These are phyloP conservation scores for Apiotrichum sp. DNA, from an alignment of 1,284 basidiomycete species.

Conservation along the genomic window DNA sequence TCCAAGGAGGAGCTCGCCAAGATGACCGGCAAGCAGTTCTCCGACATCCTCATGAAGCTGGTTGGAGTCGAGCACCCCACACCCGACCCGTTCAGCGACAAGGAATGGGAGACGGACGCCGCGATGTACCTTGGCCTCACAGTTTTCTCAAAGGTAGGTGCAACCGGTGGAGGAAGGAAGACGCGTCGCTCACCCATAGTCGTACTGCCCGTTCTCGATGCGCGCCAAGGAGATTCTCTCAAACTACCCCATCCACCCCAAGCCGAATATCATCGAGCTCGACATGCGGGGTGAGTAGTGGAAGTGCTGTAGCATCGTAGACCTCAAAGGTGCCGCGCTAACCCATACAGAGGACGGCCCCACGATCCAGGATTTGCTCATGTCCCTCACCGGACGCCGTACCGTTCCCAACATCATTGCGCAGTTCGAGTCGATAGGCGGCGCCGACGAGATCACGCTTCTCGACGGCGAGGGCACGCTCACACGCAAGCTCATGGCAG, in stretches of 20 bases:
- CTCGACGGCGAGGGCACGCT: slow-evolving; percentile 44
- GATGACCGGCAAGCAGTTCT: slow-evolving; percentile 28
- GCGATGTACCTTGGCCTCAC: slow-evolving; percentile 31
- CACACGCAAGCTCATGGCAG: background rate
- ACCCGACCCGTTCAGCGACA: slow-evolving; percentile 26
- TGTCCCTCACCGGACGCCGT: slow-evolving; percentile 38
- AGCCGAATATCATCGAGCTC: slow-evolving; percentile 45
- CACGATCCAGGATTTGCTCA: slow-evolving; percentile 37
- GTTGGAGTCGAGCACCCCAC: slow-evolving; percentile 13
- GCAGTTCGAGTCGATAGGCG: slow-evolving; percentile 42
- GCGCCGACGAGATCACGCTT: slow-evolving; percentile 44
- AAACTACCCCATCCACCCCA: slow-evolving; percentile 31
- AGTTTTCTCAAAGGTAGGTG: slow-evolving; percentile 45
- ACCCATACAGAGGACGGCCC: slow-evolving; percentile 32
- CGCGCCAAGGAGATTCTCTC: slow-evolving; percentile 42
- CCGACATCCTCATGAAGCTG: slow-evolving; percentile 23
- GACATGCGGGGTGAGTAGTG: slow-evolving; percentile 42
- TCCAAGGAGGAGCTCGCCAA: slow-evolving; percentile 19
- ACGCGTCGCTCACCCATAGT: slow-evolving; percentile 13
- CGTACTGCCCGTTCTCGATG: slow-evolving; percentile 45
- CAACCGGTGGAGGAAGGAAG: background rate
- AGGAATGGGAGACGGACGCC: slow-evolving; percentile 31
- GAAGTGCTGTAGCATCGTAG: background rate
- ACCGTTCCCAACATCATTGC: slow-evolving; percentile 48
- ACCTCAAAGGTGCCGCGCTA: background rate